Percentiles rank a stretch among this genome's conserved stretches.
Evolutionary conservation across 148 eudicot species (phyloP).

Genomic region (Rhododendron ovatum): DNA sequence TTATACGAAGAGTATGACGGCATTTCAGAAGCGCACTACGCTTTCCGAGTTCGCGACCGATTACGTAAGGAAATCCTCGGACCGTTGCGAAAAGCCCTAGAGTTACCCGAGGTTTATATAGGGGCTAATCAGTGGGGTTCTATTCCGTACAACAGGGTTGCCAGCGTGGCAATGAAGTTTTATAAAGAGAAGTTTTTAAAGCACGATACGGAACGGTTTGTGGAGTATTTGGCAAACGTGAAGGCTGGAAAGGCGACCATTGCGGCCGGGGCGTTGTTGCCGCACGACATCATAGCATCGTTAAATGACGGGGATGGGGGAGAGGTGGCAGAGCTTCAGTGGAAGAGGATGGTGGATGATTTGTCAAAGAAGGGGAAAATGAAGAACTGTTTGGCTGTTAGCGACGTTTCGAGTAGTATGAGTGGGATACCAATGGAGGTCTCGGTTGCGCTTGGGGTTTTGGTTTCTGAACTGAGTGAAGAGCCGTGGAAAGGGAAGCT

Average conservation of each 20-base stretch:
- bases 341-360: background rate
- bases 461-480: no score
- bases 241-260: background rate
- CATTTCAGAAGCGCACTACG: background rate
- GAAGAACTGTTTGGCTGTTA: background rate
- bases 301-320: background rate
- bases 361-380: background rate
- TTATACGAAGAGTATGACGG: background rate
- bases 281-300: background rate
- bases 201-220: background rate
- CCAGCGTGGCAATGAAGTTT: background rate
- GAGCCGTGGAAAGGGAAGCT: background rate
- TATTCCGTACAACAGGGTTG: background rate
- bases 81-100: no score
- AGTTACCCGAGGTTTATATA: no score
- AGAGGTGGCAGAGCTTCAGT: slow-evolving; percentile 3
- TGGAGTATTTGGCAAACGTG: background rate
- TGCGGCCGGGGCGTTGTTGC: slow-evolving; percentile 3
- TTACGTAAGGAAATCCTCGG: background rate
- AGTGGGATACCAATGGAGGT: background rate
- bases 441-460: background rate
- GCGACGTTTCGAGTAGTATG: background rate
- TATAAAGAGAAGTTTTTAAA: background rate
- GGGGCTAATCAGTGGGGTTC: background rate
- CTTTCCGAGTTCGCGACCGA: background rate